These are phyloP conservation scores for Chlamydomonas schloesseri DNA, from an alignment of 139 green algal genomes.

Conservation along the genomic window DNA sequence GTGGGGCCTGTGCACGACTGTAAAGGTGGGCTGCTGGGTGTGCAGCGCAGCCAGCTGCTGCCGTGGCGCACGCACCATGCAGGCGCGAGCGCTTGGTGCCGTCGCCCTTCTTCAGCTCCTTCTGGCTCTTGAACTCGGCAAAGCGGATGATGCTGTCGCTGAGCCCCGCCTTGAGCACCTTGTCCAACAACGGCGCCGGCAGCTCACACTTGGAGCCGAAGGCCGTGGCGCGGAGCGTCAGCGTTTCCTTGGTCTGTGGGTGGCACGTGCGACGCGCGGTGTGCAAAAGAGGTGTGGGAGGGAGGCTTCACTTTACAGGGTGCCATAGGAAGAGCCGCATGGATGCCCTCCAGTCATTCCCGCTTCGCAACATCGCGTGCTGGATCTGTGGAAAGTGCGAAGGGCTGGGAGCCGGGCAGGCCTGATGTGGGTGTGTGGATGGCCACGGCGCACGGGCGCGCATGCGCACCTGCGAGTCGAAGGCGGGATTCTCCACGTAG, in stretches of 20 bases:
- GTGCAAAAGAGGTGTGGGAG: not conserved
- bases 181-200: conserved; percentile 90
- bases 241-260: conserved; percentile 95
- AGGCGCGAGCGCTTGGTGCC: conserved; percentile 86
- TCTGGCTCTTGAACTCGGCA: conserved; percentile 93
- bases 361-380: too few relatives aligned
- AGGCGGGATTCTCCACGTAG: conserved; percentile 97
- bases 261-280: too few relatives aligned
- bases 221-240: conserved; percentile 86
- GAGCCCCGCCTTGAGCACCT: conserved; percentile 86
- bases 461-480: conserved; percentile 92
- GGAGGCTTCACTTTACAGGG: too few relatives aligned
- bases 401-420: too few relatives aligned
- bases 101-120: conserved; percentile 98
- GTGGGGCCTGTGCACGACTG: too few relatives aligned
- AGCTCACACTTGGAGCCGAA: conserved; percentile 98
- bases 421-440: too few relatives aligned
- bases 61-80: conserved; percentile 21
- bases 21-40: too few relatives aligned
- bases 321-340: too few relatives aligned
- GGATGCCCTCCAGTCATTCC: too few relatives aligned
- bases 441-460: too few relatives aligned
- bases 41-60: too few relatives aligned
- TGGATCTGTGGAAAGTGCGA: too few relatives aligned
- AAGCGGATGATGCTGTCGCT: conserved; percentile 92